A percentile compares a stretch with the other conserved stretches of the same genome.
Conservation (phyloP, 192 early-diverging fungal genomes). For the Lobosporangium transversale region DNA sequence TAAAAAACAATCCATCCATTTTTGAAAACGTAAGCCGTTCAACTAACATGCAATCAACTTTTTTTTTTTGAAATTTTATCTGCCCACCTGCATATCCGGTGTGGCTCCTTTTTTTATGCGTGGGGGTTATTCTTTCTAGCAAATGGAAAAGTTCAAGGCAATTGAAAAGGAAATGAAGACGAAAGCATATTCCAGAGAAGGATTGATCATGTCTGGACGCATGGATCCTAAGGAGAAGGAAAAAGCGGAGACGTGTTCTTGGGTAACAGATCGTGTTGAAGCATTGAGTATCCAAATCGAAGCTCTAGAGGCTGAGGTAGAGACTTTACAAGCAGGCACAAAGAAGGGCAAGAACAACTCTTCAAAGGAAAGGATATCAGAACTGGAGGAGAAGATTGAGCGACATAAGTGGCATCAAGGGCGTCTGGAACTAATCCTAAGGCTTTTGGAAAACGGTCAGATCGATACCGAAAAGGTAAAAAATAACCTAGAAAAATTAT, state of each 20-base stretch:
- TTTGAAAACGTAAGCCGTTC: too few relatives aligned
- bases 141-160: conserved; percentile 99
- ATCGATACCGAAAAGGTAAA: conserved; percentile 84
- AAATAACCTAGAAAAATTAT: not conserved
- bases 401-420: conserved; percentile 92
- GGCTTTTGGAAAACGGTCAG: conserved; percentile 93
- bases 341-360: conserved; percentile 86
- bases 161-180: conserved; percentile 99
- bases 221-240: conserved; percentile 96
- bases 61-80: conserved; percentile 3
- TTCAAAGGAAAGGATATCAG: conserved; percentile 77
- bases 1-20: too few relatives aligned
- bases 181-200: conserved; percentile 98
- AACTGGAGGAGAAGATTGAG: conserved; percentile 82
- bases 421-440: conserved; percentile 90
- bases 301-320: conserved; percentile 90
- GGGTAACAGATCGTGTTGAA: conserved; percentile 87
- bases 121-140: too few relatives aligned
- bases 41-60: not conserved
- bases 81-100: not conserved
- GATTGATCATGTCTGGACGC: conserved; percentile 78
- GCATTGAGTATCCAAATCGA: conserved; percentile 90
- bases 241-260: conserved; percentile 86
- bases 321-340: conserved; percentile 70
- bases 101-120: too few relatives aligned